Conservation (phyloP, 257 asterid species). For the Gardenia jasminoides region DNA sequence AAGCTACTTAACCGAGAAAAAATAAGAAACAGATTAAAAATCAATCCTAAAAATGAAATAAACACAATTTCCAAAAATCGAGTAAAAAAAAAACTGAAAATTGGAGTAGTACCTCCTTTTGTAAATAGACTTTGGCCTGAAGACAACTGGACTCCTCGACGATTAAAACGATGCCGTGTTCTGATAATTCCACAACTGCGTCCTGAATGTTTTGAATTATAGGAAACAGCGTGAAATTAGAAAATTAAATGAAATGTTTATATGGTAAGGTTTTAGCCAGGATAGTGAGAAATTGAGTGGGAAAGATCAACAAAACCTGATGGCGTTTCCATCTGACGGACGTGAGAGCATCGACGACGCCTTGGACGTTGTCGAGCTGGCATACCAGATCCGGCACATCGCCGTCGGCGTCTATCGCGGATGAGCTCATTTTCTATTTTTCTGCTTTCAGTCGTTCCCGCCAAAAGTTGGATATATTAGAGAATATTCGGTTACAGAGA, state of each 20-base stretch:
- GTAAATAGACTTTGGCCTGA: constrained; percentile 92
- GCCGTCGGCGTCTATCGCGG: constrained; percentile 51
- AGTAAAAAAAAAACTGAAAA: background rate
- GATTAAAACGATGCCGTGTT: constrained; percentile 86
- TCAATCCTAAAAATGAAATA: background rate
- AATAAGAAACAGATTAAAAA: background rate
- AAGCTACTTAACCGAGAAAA: constrained; percentile 37
- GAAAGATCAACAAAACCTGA: constrained; percentile 43
- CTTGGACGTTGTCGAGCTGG: constrained; percentile 83
- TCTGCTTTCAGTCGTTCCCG: constrained; percentile 39
- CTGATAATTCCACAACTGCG: constrained; percentile 78
- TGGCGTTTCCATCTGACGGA: constrained; percentile 93
- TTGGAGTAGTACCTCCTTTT: constrained; percentile 62
- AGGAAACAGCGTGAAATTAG: background rate
- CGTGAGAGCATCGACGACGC: constrained; percentile 87
- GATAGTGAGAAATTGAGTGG: background rate
- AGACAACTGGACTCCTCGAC: constrained; percentile 92
- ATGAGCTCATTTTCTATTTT: constrained; percentile 51
- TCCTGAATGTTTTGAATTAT: constrained; percentile 43
- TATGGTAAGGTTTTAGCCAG: background rate
- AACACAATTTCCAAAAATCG: background rate
- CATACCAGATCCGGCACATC: constrained; percentile 68
- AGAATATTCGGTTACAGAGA: too few species aligned
- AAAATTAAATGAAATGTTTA: background rate
- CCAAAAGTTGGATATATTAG: constrained; percentile 29